Evolutionary conservation across 176 grass and related monocot species (phyloP).

Genomic region (Secale cereale): DNA sequence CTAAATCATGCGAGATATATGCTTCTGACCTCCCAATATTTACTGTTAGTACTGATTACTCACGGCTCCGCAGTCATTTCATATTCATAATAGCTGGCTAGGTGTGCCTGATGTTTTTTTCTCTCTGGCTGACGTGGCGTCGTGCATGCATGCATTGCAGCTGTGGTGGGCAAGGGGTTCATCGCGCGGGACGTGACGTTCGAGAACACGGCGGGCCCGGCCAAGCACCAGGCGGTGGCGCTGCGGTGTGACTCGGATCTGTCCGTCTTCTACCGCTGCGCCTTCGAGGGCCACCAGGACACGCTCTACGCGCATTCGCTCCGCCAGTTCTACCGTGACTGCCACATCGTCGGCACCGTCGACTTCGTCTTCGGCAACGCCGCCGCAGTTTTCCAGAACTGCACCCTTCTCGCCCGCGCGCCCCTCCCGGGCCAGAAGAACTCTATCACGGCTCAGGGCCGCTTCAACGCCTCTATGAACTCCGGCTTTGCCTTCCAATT

Average conservation of each 20-base stretch:
- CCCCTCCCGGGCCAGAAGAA: conserved; percentile 57
- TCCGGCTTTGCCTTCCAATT: conserved; percentile 76
- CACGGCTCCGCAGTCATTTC: too few relatives aligned
- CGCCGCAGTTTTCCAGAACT: conserved; percentile 70
- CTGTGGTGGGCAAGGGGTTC: conserved; percentile 61
- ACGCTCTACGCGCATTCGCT: conserved; percentile 92
- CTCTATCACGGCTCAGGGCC: conserved; percentile 67
- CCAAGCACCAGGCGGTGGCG: conserved; percentile 82
- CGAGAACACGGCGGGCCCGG: conserved; percentile 67
- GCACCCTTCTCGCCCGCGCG: conserved; percentile 33
- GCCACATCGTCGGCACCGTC: conserved; percentile 56
- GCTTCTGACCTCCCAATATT: too few relatives aligned
- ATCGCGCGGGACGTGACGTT: conserved; percentile 73
- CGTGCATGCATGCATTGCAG: conserved; percentile 17
- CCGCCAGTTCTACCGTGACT: conserved; percentile 89
- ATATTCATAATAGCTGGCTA: not conserved
- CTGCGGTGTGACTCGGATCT: conserved; percentile 75
- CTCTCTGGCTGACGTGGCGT: not conserved
- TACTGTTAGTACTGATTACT: too few relatives aligned
- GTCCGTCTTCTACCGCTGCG: conserved; percentile 78
- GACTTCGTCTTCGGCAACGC: conserved; percentile 96
- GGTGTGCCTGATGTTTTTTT: not conserved
- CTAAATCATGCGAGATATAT: too few relatives aligned
- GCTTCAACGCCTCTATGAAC: conserved; percentile 55
- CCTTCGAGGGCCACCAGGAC: conserved; percentile 83